Evolutionary conservation across 192 early-diverging fungal species (phyloP).

Genomic region (Linnemannia schmuckeri): DNA sequence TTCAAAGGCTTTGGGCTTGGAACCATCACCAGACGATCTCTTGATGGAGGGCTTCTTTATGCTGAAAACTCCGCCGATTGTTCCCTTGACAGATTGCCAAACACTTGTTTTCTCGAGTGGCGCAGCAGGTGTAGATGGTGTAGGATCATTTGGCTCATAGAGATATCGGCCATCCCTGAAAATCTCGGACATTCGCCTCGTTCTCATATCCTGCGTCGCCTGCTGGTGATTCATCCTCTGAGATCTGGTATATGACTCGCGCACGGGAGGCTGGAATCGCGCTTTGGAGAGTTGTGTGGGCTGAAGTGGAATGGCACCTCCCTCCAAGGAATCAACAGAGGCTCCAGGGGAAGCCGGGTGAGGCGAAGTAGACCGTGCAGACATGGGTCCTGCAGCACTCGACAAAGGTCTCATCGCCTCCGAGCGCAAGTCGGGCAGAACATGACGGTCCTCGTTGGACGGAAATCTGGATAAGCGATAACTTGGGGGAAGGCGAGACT

Average conservation of each 20-base stretch:
- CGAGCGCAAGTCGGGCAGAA: conserved; percentile 13
- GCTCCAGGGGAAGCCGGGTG: conserved; percentile 18
- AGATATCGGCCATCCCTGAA: conserved; percentile 51
- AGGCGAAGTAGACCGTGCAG: conserved; percentile 26
- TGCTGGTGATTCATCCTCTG: conserved; percentile 51
- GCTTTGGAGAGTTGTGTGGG: conserved; percentile 33
- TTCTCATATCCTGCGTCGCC: conserved; percentile 18
- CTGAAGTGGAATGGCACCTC: conserved; percentile 33
- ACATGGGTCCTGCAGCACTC: conserved; percentile 31
- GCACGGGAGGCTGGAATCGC: conserved; percentile 21
- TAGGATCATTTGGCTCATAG: conserved; percentile 15
- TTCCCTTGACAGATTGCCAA: conserved; percentile 23
- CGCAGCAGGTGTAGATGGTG: neutral
- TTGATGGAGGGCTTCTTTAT: conserved; percentile 17
- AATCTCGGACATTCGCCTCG: conserved; percentile 46
- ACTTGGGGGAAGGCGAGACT: conserved; percentile 12
- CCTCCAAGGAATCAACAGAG: conserved; percentile 30
- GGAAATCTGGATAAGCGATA: conserved; percentile 28
- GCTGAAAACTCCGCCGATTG: conserved; percentile 23
- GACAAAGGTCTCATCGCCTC: conserved; percentile 27
- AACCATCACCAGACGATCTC: conserved; percentile 6
- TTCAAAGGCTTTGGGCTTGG: conserved; percentile 54
- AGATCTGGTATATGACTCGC: conserved; percentile 39
- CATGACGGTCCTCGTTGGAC: conserved; percentile 4
- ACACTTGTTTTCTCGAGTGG: conserved; percentile 20